Evolutionary conservation across 495 filamentous ascomycete genomes (phyloP).

Genomic region (Poronia punctata): DNA sequence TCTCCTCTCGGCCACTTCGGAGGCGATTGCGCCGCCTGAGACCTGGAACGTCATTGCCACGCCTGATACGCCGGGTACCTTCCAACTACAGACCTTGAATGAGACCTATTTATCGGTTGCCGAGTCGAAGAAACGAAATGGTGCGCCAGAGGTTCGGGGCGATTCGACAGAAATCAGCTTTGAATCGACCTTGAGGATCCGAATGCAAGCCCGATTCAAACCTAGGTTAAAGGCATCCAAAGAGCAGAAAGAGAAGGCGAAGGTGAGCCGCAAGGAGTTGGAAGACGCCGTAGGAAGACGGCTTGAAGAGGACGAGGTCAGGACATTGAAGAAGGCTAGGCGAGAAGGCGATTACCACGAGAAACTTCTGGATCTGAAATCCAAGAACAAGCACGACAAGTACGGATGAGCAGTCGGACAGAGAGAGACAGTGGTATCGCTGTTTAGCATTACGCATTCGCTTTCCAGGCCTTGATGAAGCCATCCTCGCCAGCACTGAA

Average conservation of each 20-base stretch:
- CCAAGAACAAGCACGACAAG: conserved; percentile 96
- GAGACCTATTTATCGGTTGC: conserved; percentile 54
- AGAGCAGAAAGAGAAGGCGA: conserved; percentile 71
- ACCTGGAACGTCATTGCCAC: conserved; percentile 66
- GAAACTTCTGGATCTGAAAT: conserved; percentile 75
- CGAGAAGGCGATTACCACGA: conserved; percentile 90
- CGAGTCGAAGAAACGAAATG: conserved; percentile 37
- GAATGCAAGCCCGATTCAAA: conserved; percentile 94
- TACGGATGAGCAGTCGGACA: conserved; percentile 42
- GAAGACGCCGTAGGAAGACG: conserved; percentile 71
- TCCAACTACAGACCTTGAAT: conserved; percentile 60
- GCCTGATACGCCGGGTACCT: conserved; percentile 55
- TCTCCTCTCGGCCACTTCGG: conserved; percentile 62
- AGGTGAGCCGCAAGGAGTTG: conserved; percentile 80
- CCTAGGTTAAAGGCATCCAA: conserved; percentile 69
- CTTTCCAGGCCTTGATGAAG: conserved; percentile 57
- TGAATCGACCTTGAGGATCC: conserved; percentile 70
- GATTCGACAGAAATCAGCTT: conserved; percentile 67
- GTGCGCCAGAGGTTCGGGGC: conserved; percentile 61
- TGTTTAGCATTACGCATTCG: conserved; percentile 16
- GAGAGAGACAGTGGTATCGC: neutral
- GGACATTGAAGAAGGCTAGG: conserved; percentile 70
- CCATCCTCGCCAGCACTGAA: conserved; percentile 79
- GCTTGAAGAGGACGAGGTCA: conserved; percentile 81
- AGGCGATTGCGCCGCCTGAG: conserved; percentile 78